A percentile compares a stretch with the other conserved stretches of the same genome.
phyloP scores from a whole-genome alignment of 2,329 filamentous ascomycete species.

The Dothidotthia symphoricarpi region DNA sequence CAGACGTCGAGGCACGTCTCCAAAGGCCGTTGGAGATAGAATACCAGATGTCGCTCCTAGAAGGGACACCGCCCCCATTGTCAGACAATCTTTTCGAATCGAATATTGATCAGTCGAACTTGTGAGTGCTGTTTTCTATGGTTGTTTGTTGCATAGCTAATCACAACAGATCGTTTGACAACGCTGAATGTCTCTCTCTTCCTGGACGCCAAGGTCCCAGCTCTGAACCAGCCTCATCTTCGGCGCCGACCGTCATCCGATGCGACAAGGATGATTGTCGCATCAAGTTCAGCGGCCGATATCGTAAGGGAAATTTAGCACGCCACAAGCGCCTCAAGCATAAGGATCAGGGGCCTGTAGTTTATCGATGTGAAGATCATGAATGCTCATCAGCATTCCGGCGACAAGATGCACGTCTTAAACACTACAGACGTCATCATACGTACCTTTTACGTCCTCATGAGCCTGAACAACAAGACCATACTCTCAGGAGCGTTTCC shows the following conservation, averaged over 20 bases:
- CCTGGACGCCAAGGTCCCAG: neutral
- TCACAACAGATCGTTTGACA: neutral
- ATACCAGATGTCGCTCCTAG: too few species aligned
- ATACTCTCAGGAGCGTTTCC: too few species aligned
- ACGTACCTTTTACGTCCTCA: too few species aligned
- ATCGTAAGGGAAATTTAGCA: neutral
- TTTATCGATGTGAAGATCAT: neutral
- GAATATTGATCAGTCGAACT: too few species aligned
- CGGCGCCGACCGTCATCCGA: neutral
- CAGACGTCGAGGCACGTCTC: too few species aligned
- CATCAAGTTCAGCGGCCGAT: neutral
- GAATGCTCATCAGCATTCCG: neutral
- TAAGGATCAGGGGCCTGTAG: too few species aligned
- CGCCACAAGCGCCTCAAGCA: conserved; percentile 1
- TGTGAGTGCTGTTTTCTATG: neutral
- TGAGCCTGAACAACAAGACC: too few species aligned
- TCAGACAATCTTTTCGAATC: too few species aligned
- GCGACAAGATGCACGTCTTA: neutral
- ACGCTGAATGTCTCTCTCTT: neutral
- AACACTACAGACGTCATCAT: too few species aligned
- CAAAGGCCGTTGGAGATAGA: too few species aligned
- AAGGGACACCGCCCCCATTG: too few species aligned
- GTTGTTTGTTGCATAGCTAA: neutral
- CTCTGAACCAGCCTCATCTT: neutral
- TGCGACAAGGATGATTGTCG: neutral